These are phyloP conservation scores for Penicillium flavigenum DNA, from an alignment of 495 filamentous ascomycete species.

Conservation along the genomic window DNA sequence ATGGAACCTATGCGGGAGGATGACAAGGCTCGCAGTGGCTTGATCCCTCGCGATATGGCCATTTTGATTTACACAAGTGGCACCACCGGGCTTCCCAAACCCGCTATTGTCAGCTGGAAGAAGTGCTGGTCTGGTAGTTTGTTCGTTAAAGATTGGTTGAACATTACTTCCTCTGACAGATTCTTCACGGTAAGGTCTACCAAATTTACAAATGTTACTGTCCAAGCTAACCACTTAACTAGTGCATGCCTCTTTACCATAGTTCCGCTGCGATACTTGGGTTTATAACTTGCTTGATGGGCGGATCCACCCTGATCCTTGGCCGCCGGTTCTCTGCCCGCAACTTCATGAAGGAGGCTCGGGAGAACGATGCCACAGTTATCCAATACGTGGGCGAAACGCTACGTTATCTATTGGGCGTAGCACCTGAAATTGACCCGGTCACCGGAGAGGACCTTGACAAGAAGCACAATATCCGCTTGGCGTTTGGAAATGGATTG, in stretches of 20 bases:
- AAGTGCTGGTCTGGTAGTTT: constrained; percentile 57
- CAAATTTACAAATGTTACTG: too few species aligned
- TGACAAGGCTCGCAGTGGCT: constrained; percentile 57
- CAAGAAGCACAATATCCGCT: constrained; percentile 68
- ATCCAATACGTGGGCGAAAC: constrained; percentile 98
- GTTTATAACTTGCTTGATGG: constrained; percentile 57
- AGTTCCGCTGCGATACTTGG: constrained; percentile 75
- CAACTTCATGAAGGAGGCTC: constrained; percentile 80
- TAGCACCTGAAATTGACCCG: constrained; percentile 62
- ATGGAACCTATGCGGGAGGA: constrained; percentile 60
- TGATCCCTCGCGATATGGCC: constrained; percentile 57
- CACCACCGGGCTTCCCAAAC: constrained; percentile 89
- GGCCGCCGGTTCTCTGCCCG: constrained; percentile 79
- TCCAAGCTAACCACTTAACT: constrained; percentile 1
- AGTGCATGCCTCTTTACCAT: constrained; percentile 96
- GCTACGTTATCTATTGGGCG: constrained; percentile 81
- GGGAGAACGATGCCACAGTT: constrained; percentile 68
- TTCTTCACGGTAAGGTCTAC: constrained; percentile 69
- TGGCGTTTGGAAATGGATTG: constrained; percentile 91
- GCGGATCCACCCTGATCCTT: constrained; percentile 65
- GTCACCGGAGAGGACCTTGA: constrained; percentile 71
- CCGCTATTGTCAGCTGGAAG: constrained; percentile 78
- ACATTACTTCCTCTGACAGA: constrained; percentile 58
- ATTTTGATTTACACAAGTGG: constrained; percentile 84
- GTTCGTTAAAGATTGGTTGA: constrained; percentile 59